Conservation (phyloP, 2,329 filamentous ascomycete genomes). For the Plectosphaerella plurivora region DNA sequence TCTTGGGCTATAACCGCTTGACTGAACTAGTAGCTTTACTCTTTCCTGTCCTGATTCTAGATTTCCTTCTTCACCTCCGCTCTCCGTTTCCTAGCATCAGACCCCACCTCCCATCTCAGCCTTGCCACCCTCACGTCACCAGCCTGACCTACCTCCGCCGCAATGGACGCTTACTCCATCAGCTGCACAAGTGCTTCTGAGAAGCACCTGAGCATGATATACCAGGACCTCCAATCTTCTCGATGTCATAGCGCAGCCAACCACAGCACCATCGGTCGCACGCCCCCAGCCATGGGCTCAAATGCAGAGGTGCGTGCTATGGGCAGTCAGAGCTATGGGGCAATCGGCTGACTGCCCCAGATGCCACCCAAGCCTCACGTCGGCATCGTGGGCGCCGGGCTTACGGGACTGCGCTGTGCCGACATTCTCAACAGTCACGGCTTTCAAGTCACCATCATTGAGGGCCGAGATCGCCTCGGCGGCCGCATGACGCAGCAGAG, state of each 20-base stretch:
- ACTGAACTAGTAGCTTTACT: neutral
- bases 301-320: conserved; percentile 29
- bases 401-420: conserved; percentile 67
- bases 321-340: too few species aligned
- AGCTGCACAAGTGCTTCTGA: conserved; percentile 39
- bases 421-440: conserved; percentile 62
- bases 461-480: conserved; percentile 63
- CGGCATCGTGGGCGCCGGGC: conserved; percentile 65
- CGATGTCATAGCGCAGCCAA: conserved; percentile 29
- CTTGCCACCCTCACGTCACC: neutral
- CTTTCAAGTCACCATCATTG: conserved; percentile 64
- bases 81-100: too few species aligned
- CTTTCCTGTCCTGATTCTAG: neutral
- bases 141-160: neutral
- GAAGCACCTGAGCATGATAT: conserved; percentile 41
- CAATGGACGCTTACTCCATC: conserved; percentile 50
- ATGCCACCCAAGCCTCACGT: conserved; percentile 40
- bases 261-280: conserved; percentile 14
- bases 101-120: too few species aligned
- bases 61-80: neutral
- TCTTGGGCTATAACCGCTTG: neutral
- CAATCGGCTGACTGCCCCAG: too few species aligned
- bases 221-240: conserved; percentile 42
- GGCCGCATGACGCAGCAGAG: conserved; percentile 55
- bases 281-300: conserved; percentile 24